Evolutionary conservation across 2,329 filamentous ascomycete genomes (phyloP).

Genomic region (Penicillium sp.): DNA sequence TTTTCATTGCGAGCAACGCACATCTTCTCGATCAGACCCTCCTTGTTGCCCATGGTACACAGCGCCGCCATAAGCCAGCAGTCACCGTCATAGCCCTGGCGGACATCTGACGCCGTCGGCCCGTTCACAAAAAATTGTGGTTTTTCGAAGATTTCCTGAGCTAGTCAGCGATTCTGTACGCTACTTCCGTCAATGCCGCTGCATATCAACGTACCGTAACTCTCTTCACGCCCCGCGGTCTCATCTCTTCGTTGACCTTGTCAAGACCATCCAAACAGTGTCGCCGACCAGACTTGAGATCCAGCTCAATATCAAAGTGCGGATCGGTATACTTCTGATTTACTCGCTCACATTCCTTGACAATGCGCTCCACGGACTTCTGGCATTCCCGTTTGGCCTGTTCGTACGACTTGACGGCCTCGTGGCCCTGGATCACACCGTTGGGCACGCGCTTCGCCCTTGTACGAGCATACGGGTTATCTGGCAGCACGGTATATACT

Average conservation of each 20-base stretch:
- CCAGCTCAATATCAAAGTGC: conserved; percentile 81
- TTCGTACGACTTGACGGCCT: conserved; percentile 67
- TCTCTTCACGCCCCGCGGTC: conserved; percentile 71
- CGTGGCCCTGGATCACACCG: conserved; percentile 54
- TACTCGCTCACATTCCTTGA: conserved; percentile 65
- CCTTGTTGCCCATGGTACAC: conserved; percentile 72
- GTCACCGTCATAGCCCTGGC: conserved; percentile 75
- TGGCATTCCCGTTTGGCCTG: conserved; percentile 68
- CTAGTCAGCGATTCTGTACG: background rate
- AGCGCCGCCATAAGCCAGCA: conserved; percentile 85
- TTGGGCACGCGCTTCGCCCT: conserved; percentile 57
- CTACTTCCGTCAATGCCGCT: background rate
- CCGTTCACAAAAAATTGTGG: conserved; percentile 77
- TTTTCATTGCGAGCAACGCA: conserved; percentile 71
- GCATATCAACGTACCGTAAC: conserved; percentile 50
- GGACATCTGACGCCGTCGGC: conserved; percentile 72
- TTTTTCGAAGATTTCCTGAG: conserved; percentile 72
- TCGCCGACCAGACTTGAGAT: conserved; percentile 60
- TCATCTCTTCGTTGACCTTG: conserved; percentile 38
- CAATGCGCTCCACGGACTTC: conserved; percentile 58
- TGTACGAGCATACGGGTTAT: conserved; percentile 63
- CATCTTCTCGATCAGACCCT: conserved; percentile 67
- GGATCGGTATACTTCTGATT: conserved; percentile 85
- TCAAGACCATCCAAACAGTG: conserved; percentile 54
- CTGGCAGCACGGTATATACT: conserved; percentile 68